Evolutionary conservation across 805 yeast species (phyloP), one percentile per base, ranked within the genome.

Genomic region (Lipomyces sp.): DNA sequence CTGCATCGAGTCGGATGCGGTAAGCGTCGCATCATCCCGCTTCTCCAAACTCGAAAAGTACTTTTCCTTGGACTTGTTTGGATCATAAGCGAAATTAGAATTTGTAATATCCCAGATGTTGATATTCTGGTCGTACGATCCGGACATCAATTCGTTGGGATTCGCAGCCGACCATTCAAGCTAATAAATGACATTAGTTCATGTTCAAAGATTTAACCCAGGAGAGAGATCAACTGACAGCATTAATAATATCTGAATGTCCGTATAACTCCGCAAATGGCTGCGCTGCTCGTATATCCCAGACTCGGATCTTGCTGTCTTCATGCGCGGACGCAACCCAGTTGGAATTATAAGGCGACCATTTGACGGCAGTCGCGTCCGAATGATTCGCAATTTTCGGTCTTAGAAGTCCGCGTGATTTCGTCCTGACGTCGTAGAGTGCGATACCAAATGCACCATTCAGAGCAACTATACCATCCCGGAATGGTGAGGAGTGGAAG

Each of bases 391-490:
- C 77, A 75, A 33, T 67, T 72, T 80, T 77, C 2, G 88, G 86
- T 37, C 82, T 79, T 64, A 84, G 79, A 24, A 82, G 80, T 2
- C 82, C 74, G 3, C 83, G 78, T 39, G 79, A 80, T 5, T 82
- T 79, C 3, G 82, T 81, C 70, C 96, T 81, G 69, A 90, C 77
- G 76, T 92, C 97, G 69, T 87, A 82, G 51, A 92, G 77, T 0
- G 95, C 87, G 8, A 91, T 83, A 1, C 97, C 97, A 74, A 87
- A 87, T n/a, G 73, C 65, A 32, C 83, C 82, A 3, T 92, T 92
- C 1, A 89, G 77, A 0, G 92, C 89, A 62, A 87, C 73, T 30
- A 88, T 77, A 32, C 87, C 85, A 71, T 81, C 82, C 55, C 84
- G 75, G 58, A 77, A 72, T 3, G 82, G 74, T 53, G 84, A 82